Base-by-base conservation (phyloP, 345 rosid species). In the Bruguiera sexangula region DNA sequence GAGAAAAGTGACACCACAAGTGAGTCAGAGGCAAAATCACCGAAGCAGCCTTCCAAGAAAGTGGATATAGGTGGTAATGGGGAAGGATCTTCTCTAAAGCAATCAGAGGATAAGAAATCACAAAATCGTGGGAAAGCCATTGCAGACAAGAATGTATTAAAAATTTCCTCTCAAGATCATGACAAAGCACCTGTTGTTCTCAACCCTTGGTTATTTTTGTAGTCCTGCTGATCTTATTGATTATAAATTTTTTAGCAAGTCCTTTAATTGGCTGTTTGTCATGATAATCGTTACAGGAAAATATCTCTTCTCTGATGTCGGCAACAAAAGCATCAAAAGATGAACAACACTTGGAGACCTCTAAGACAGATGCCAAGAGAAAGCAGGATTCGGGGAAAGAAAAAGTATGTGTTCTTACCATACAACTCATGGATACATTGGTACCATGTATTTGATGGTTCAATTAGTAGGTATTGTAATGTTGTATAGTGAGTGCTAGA, bases 331-430 rank as follows among this genome's bases (percentile, higher is more conserved):
- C 72, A 66, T 75, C 68, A 27, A 82, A 78, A 78, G 89, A 82
- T 77, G 86, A 69, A 52, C 80, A 71, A 57, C 85, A 72, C 19
- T 21, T 37, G 65, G 87, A 82, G 69, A 86, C 79, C 70, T 80
- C 93, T 20, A 78, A 82, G 84, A 71, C 85, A 63, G 77, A 68
- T 75, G 32, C 76, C 62, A 92, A 85, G 88, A 84, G 93, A 71
- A 90, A 82, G 79, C 88, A 75, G 10, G 75, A 86, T 62, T 74
- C 74, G 29, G 91, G 66, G 48, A 83, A 84, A 76, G 88, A 82
- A 62, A 86, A 85, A 71, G 91, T 88, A 81, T 68, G 85, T 76
- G 26, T 13, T 57, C 46, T 54, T 30, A 11, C 57, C 20, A 37
- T 15, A 5, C 2, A 13, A 70, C 19, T 20, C n/a, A n/a, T 63